Evolutionary conservation across 1,139 yeast species (phyloP).

Genomic region (Saccharomyces hybrid): DNA sequence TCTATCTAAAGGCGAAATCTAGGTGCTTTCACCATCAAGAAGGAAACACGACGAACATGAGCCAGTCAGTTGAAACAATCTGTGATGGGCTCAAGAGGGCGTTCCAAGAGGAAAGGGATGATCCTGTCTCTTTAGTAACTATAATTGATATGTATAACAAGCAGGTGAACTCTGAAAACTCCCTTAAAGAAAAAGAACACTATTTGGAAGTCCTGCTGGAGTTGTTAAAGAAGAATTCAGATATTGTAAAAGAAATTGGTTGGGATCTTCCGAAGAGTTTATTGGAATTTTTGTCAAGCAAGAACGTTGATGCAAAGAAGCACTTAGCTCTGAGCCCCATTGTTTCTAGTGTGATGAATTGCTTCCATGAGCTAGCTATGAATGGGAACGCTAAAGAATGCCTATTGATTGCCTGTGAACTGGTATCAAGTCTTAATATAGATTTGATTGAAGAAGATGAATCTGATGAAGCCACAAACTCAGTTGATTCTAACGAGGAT

Average conservation of each 20-base stretch:
- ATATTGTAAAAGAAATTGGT: slow-evolving; percentile 59
- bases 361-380: slow-evolving; percentile 52
- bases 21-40: background rate
- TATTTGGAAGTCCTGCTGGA: slow-evolving; percentile 38
- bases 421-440: slow-evolving; percentile 37
- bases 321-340: slow-evolving; percentile 10
- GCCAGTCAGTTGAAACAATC: background rate
- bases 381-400: slow-evolving; percentile 76
- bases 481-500: slow-evolving; percentile 6
- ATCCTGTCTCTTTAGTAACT: slow-evolving; percentile 20
- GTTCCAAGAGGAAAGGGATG: slow-evolving; percentile 17
- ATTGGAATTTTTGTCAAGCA: slow-evolving; percentile 33
- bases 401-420: slow-evolving; percentile 62
- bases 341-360: slow-evolving; percentile 34
- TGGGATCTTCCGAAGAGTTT: slow-evolving; percentile 79
- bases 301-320: slow-evolving; percentile 17
- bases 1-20: background rate
- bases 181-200: slow-evolving; percentile 38
- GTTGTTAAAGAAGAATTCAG: slow-evolving; percentile 38
- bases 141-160: slow-evolving; percentile 19
- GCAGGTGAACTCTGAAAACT: slow-evolving; percentile 7
- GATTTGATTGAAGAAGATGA: slow-evolving; percentile 13
- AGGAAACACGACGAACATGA: background rate
- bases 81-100: slow-evolving; percentile 10
- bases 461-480: slow-evolving; percentile 7